Percentiles rank a stretch among this genome's conserved stretches.
phyloP scores from a whole-genome alignment of 2,329 filamentous ascomycete genomes.

The Colletotrichum melonis region DNA sequence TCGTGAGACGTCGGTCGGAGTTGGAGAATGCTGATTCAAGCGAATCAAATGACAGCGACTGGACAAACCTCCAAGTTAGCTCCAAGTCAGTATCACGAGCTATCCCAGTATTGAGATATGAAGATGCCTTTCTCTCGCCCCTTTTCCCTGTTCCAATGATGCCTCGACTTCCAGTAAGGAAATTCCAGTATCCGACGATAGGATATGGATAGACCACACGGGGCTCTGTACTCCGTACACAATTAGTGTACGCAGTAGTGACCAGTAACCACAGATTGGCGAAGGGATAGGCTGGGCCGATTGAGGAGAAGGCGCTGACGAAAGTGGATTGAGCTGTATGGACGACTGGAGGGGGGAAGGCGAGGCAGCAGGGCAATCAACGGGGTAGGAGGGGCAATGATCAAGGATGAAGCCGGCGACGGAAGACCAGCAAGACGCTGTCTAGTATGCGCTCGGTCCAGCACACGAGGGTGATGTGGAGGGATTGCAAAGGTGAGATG shows the following conservation, averaged over 20 bases:
- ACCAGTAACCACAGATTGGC: background rate
- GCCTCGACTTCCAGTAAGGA: background rate
- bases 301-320: constrained; percentile 6
- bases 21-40: background rate
- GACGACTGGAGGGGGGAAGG: constrained; percentile 24
- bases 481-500: background rate
- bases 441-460: constrained; percentile 28
- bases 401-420: constrained; percentile 30
- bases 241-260: too few species aligned
- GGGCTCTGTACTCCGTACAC: too few species aligned
- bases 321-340: constrained; percentile 17
- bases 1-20: constrained; percentile 3
- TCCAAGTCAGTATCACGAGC: background rate
- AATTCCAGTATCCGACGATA: background rate
- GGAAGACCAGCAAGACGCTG: constrained; percentile 27
- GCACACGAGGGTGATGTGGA: constrained; percentile 1
- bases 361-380: constrained; percentile 30
- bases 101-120: background rate
- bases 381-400: constrained; percentile 22
- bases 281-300: constrained; percentile 11
- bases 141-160: background rate
- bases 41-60: background rate
- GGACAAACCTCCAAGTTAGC: background rate
- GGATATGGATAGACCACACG: background rate
- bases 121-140: background rate